Evolutionary conservation across 306 rosid genomes (phyloP).

Genomic region (Clitoria ternatea): DNA sequence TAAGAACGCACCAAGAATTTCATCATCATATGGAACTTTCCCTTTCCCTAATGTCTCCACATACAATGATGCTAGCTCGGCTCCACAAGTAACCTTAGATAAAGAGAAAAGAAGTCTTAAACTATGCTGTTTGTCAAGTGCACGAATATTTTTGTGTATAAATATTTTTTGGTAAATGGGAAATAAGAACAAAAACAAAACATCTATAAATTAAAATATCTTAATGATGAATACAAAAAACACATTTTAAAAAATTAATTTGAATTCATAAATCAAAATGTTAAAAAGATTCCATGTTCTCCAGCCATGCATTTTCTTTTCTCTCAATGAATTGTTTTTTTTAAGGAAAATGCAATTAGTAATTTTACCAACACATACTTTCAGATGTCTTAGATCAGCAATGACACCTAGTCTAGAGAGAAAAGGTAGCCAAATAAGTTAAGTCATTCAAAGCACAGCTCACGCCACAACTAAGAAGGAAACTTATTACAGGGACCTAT

Average conservation of each 20-base stretch:
- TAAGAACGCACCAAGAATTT: constrained; percentile 68
- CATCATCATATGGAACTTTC: constrained; percentile 54
- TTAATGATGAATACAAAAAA: neutral
- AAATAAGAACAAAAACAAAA: too few species aligned
- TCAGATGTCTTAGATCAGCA: neutral
- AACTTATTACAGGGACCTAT: neutral
- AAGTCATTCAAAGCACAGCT: constrained; percentile 10
- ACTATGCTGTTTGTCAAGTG: constrained; percentile 7
- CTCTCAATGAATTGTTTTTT: neutral
- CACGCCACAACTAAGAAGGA: neutral
- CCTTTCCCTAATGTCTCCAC: constrained; percentile 89
- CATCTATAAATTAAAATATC: too few species aligned
- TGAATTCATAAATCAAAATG: constrained; percentile 9
- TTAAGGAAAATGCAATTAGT: neutral
- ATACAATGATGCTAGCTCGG: constrained; percentile 84
- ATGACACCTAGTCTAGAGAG: neutral
- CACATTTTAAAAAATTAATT: constrained; percentile 2
- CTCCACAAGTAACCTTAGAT: constrained; percentile 86
- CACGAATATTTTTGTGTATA: neutral
- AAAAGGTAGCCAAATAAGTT: constrained; percentile 12
- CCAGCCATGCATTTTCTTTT: neutral
- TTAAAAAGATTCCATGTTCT: neutral
- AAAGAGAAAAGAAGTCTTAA: constrained; percentile 16
- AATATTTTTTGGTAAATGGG: too few species aligned
- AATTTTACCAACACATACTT: constrained; percentile 14